These are phyloP conservation scores for Omphalotus guepiniiformis DNA, from an alignment of 768 basidiomycete species.

Conservation along the genomic window DNA sequence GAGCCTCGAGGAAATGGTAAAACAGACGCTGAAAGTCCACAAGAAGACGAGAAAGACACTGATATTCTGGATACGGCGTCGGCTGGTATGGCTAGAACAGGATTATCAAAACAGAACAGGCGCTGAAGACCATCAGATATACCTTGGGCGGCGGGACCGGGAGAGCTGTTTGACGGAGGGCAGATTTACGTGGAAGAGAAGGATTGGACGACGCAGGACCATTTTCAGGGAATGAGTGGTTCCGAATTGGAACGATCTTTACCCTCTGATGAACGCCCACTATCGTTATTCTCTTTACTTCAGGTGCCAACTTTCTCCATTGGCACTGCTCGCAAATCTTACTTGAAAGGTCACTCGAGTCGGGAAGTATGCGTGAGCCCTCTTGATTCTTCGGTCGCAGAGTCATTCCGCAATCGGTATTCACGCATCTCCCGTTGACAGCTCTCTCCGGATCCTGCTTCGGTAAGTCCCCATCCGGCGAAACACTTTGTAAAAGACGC, in stretches of 20 bases:
- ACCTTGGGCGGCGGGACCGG: slow-evolving; percentile 18
- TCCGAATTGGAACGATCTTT: background rate
- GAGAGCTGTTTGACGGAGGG: background rate
- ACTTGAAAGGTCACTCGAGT: background rate
- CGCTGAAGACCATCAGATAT: background rate
- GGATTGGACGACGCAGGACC: background rate
- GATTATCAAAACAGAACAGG: background rate
- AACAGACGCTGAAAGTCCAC: background rate
- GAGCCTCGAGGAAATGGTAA: background rate
- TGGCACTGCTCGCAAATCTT: slow-evolving; percentile 4
- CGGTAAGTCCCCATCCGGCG: too few relatives aligned
- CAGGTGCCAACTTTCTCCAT: background rate
- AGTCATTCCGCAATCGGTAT: slow-evolving; percentile 3
- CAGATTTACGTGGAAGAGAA: background rate
- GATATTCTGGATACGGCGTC: slow-evolving; percentile 7
- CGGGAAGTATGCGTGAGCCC: background rate
- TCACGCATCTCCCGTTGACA: background rate
- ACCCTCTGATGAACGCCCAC: slow-evolving; percentile 2
- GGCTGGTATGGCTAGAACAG: background rate
- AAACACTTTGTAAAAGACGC: too few relatives aligned
- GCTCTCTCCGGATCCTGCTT: background rate
- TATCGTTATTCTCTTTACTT: background rate
- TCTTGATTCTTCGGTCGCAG: background rate
- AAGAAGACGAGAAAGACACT: background rate
- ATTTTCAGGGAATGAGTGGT: background rate